Base-by-base conservation (phyloP, 179 eudicot genomes). In the Pouteria campechiana region DNA sequence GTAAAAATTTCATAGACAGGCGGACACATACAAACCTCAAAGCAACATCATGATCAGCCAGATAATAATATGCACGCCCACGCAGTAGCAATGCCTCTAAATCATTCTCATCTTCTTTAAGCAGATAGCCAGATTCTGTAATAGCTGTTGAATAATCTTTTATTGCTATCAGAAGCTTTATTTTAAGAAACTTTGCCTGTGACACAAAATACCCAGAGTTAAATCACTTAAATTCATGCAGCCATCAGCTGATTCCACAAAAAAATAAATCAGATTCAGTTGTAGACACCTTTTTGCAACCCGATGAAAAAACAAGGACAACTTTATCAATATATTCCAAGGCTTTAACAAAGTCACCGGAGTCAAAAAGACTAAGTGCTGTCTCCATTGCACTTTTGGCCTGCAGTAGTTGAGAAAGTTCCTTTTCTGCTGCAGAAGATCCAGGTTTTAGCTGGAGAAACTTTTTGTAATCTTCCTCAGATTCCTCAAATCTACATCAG, bases 31-130 rank as follows among this genome's bases (percentile, higher is more conserved):
- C 76, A 44, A 54, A 85, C 95, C 95, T 87, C 46, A 49, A 52
- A 39, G 93, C 93, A 36, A 84, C 82, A 62, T 89, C 95, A 54
- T 89, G 95, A 70, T 89, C 97, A 44, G 93, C 85, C 37, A 89
- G 54, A 47, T 85, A 81, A 63, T 89, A 78, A 55, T 84, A 89
- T 34, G 93, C 95, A 49, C 94, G 85, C 25, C 97, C 97, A 57
- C 97, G 80, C 21, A 81, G 55, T 15, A 84, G 73, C 61, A 85
- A 69, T 9, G 89, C 97, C 20, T 81, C 93, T 4, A 89, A 66
- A 57, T 89, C 65, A 28, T 73, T 63, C 61, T 89, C 97, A 59
- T 83, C 92, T 57, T 88, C 83, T 68, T 83, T 83, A 28, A 88
- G 97, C 41, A 83, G 73, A 53, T 55, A 83, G 30, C 94, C 92